Evolutionary conservation across 116 monocot species (phyloP), one percentile per base, ranked within the genome.

Genomic region (Iris pallida): DNA sequence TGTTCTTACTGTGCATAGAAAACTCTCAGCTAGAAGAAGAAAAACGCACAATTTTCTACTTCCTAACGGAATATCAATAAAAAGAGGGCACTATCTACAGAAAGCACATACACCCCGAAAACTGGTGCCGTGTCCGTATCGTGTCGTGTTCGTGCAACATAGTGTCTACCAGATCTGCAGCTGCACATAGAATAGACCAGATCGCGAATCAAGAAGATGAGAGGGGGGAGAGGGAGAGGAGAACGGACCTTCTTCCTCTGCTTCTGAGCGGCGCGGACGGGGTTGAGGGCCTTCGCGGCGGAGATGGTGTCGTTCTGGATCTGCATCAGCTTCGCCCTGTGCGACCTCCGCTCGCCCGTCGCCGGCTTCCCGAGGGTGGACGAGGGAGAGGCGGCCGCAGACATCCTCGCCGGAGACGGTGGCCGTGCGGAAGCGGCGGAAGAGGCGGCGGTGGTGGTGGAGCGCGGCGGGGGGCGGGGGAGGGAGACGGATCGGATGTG

Each of bases 281-380:
- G 97, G 67, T 98, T 98, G 69, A 98, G 75, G 57, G 98, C 93
- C 72, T 84, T 93, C 55, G 98, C 98, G 44, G 88, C 98, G 8
- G 90, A 79, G 52, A 98, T 87, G 69, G 98, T 98, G 51, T 98
- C 98, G 59, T 71, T 87, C 90, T 90, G 98, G 90, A 98, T 80
- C 90, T 98, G 93, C 72, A 80, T 81, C 71, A 98, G 72, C 41
- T 86, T 76, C 43, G 69, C 71, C 80, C 74, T 81, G 78, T 79
- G 93, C 53, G 85, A 75, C 83, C 79, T 98, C 47, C 83, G 79
- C 71, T 98, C 93, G 2, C 82, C 45, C 16, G 76, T 45, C 64
- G 69, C 71, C 16, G 93, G 83, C 75, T 84, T 98, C 5, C 90
- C 81, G 10, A 81, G 81, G 14, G 74, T 74, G 18, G 74, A 55